These are phyloP conservation scores for Entomophthora muscae DNA, from an alignment of 371 early-diverging fungal species.

Conservation along the genomic window DNA sequence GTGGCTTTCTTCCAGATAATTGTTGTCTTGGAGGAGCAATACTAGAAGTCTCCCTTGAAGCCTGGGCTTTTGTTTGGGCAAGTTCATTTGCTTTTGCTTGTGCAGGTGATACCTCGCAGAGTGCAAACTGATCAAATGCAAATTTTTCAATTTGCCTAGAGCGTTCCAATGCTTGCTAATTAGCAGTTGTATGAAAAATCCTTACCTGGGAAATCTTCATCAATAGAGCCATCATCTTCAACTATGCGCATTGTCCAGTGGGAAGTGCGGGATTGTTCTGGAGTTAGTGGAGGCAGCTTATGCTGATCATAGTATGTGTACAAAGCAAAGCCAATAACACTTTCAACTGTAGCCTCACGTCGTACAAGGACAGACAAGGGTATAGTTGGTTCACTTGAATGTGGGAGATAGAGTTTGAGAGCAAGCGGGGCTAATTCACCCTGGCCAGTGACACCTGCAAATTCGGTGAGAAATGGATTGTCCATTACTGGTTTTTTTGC, in stretches of 20 bases:
- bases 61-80: background rate
- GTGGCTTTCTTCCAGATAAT: conserved; percentile 1
- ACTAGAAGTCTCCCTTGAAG: background rate
- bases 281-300: conserved; percentile 38
- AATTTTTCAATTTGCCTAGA: conserved; percentile 66
- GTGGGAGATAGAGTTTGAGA: conserved; percentile 44
- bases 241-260: conserved; percentile 81
- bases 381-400: conserved; percentile 23
- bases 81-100: conserved; percentile 29
- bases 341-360: conserved; percentile 71
- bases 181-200: background rate
- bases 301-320: conserved; percentile 60
- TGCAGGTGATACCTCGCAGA: conserved; percentile 57
- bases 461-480: conserved; percentile 59
- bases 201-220: conserved; percentile 87
- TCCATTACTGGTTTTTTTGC: conserved; percentile 33
- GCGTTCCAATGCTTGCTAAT: conserved; percentile 56
- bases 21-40: background rate
- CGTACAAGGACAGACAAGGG: conserved; percentile 56
- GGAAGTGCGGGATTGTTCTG: conserved; percentile 36
- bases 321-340: conserved; percentile 74
- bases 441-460: conserved; percentile 35
- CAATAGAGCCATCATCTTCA: conserved; percentile 87
- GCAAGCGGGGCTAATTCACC: conserved; percentile 36
- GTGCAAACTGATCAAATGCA: conserved; percentile 76